Base-by-base conservation (phyloP, 108 stramenopile genomes). In the Mayamaea pseudoterrestris region DNA sequence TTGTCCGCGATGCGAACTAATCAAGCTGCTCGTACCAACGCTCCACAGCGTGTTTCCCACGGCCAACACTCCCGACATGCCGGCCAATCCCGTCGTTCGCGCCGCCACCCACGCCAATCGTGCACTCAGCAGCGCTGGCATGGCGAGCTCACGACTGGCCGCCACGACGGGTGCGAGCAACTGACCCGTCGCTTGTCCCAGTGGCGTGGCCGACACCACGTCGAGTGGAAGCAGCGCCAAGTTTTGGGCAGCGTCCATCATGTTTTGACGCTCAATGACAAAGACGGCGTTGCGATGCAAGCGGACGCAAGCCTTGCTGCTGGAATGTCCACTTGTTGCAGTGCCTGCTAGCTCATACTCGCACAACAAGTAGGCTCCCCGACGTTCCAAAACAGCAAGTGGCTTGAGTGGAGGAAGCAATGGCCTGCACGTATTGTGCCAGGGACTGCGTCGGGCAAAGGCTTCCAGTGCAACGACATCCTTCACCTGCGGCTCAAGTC, bases 281-380 rank as follows among this genome's bases (percentile, higher is more conserved):
- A 90, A 90, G 11, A 79, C 74, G 9, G 82, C 48, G 44, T 90
- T 90, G 7, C 87, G 74, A 47, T 82, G 83, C 6, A 90, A 58
- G 28, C 80, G 73, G 11, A 74, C 44, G 25, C 54, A 49, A 14
- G 50, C 60, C 42, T 54, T 55, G 7, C 45, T 32, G 14, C 34
- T 9, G 0, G 52, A 20, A 11, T 52, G 27, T 3, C 20, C 22
- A 1, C 54, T 59, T 20, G 53, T 53, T 48, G 48, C 44, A 25
- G 47, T 9, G 16, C 23, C 29, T 24, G 7, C 37, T 1, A 30
- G 16, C 0, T 18, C 11, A 29, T 76, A 78, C 47, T 74, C 71
- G 0, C 74, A 44, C 31, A 88, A 28, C 17, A 88, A 50, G 60
- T 69, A 83, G 0, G 64, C 43, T 1, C 60, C 71, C 1, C 62